A percentile compares a stretch with the other conserved stretches of the same genome.
Conservation (phyloP, 2,329 filamentous ascomycete genomes). For the Fusarium brachygibbosum region DNA sequence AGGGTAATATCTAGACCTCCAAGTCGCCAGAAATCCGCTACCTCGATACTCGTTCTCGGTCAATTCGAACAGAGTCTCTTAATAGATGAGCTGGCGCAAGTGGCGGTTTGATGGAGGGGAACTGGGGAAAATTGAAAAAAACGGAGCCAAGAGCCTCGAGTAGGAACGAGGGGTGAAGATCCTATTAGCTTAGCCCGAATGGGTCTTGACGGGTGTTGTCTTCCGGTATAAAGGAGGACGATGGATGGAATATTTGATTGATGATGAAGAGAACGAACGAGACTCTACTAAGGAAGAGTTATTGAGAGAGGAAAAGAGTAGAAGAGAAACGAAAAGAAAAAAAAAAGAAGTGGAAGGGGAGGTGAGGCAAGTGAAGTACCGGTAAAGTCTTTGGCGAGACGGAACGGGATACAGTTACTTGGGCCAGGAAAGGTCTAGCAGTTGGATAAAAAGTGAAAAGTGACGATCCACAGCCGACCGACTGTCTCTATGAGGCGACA, state of each 20-base stretch:
- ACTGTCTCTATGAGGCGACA: conserved; percentile 34
- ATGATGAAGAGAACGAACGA: not conserved
- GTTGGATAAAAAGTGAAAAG: conserved; percentile 47
- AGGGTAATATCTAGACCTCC: conserved; percentile 20
- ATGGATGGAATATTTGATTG: not conserved
- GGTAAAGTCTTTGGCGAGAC: conserved; percentile 10
- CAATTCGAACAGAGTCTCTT: conserved; percentile 22
- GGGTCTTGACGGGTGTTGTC: conserved; percentile 23
- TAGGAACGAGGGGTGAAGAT: conserved; percentile 41
- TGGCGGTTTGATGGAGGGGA: conserved; percentile 44
- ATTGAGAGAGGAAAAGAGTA: conserved; percentile 16
- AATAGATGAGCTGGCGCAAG: conserved; percentile 36
- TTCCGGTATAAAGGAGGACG: conserved; percentile 10
- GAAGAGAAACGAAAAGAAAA: conserved; percentile 10
- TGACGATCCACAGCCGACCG: conserved; percentile 47
- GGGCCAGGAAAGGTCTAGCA: conserved; percentile 3
- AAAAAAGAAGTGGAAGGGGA: conserved; percentile 1
- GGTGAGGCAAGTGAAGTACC: conserved; percentile 8
- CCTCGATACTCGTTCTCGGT: conserved; percentile 13
- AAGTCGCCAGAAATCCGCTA: conserved; percentile 15
- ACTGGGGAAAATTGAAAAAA: conserved; percentile 29
- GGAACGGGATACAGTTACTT: conserved; percentile 10
- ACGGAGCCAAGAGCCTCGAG: conserved; percentile 37
- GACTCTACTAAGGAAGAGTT: not conserved
- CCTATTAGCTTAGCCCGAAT: conserved; percentile 38